These are phyloP conservation scores for Krasilnikovozyma curviuscula DNA, from an alignment of 768 basidiomycete species.

Conservation along the genomic window DNA sequence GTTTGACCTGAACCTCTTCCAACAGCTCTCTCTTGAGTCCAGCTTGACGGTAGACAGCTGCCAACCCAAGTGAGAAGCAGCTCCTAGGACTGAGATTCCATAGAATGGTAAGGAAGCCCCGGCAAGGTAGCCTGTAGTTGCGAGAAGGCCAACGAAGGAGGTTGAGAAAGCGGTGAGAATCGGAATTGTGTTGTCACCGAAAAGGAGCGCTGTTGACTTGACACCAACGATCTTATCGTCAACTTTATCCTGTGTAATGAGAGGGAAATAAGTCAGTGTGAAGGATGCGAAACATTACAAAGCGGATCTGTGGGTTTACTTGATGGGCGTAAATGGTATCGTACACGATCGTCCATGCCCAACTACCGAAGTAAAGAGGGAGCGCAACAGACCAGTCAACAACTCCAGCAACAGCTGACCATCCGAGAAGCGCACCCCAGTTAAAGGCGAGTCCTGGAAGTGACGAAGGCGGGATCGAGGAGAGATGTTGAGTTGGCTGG, in stretches of 20 bases:
- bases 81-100: conserved; percentile 48
- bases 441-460: conserved; percentile 72
- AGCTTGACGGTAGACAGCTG: conserved; percentile 59
- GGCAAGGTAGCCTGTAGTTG: conserved; percentile 63
- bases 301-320: conserved; percentile 33
- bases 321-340: conserved; percentile 98
- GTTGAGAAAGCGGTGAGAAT: conserved; percentile 56
- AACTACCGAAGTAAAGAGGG: conserved; percentile 73
- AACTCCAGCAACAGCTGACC: conserved; percentile 73
- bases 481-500: not conserved
- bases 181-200: conserved; percentile 53
- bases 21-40: conserved; percentile 56
- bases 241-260: conserved; percentile 69
- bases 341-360: conserved; percentile 89
- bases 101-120: conserved; percentile 60
- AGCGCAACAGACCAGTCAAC: conserved; percentile 65
- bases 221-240: conserved; percentile 80
- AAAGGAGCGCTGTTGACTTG: conserved; percentile 82
- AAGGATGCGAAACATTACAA: no score
- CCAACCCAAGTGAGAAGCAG: conserved; percentile 55
- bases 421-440: conserved; percentile 90
- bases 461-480: not conserved
- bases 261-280: no score
- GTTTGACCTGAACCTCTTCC: conserved; percentile 72
- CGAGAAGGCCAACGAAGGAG: conserved; percentile 51